Percentiles rank a stretch among this genome's conserved stretches.
Evolutionary conservation across 1,284 basidiomycete species (phyloP).

Genomic region (Pascua guehoae): DNA sequence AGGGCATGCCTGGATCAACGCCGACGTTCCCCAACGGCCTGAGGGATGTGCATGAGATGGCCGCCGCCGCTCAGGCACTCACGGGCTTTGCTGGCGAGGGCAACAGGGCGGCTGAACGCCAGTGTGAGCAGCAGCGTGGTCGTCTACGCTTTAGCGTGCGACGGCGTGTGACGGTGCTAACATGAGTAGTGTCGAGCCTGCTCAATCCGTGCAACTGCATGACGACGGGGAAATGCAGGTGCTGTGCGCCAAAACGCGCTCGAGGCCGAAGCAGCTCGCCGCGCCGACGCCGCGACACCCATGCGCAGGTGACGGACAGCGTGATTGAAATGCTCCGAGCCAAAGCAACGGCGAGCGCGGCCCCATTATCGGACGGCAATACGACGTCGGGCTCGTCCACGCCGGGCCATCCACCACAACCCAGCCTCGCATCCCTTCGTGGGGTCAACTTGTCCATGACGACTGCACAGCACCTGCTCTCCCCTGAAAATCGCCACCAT

Average conservation of each 20-base stretch:
- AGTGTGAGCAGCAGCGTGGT: constrained; percentile 40
- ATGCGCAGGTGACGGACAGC: constrained; percentile 21
- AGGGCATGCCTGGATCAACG: constrained; percentile 39
- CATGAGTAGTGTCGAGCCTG: constrained; percentile 30
- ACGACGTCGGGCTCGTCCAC: constrained; percentile 15
- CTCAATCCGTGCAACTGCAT: constrained; percentile 52
- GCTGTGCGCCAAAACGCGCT: constrained; percentile 54
- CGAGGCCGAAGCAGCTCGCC: not conserved
- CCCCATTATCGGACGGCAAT: not conserved
- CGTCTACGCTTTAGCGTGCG: constrained; percentile 44
- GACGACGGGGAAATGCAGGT: constrained; percentile 53
- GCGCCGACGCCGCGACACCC: constrained; percentile 1
- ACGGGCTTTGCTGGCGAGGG: constrained; percentile 27
- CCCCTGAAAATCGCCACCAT: constrained; percentile 39
- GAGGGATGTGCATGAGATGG: constrained; percentile 48
- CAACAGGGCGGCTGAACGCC: constrained; percentile 30
- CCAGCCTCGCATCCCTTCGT: not conserved
- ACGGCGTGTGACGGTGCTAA: not conserved
- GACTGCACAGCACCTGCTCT: constrained; percentile 16
- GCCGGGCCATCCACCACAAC: constrained; percentile 7
- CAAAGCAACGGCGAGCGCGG: constrained; percentile 22
- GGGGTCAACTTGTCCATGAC: constrained; percentile 8
- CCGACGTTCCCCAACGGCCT: constrained; percentile 49
- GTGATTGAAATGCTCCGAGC: constrained; percentile 36
- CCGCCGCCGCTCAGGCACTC: constrained; percentile 44